Percentiles rank a stretch among this genome's conserved stretches.
phyloP scores from a whole-genome alignment of 2,329 filamentous ascomycete species.

The Dryadomyces quercus-mongolicae region DNA sequence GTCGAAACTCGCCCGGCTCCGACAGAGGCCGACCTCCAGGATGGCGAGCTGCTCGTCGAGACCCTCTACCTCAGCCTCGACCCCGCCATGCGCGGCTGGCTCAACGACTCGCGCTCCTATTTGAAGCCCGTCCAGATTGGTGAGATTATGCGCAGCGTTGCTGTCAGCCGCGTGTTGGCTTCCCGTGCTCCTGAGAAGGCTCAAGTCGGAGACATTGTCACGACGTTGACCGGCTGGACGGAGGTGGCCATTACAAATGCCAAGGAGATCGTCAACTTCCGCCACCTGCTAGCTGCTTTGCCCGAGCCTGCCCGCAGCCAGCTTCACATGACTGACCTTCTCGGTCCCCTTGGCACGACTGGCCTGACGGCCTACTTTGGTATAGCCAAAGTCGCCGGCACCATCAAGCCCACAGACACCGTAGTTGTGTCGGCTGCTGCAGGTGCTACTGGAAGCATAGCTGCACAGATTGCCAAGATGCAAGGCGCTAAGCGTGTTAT shows the following conservation, averaged over 20 bases:
- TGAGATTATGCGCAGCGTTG: slow-evolving; percentile 45
- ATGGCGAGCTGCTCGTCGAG: slow-evolving; percentile 40
- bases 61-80: slow-evolving; percentile 45
- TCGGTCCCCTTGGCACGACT: slow-evolving; percentile 43
- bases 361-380: slow-evolving; percentile 57
- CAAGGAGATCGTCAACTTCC: slow-evolving; percentile 16
- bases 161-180: slow-evolving; percentile 39
- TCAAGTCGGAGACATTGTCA: slow-evolving; percentile 37
- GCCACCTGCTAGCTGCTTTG: slow-evolving; percentile 9
- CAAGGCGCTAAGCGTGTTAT: slow-evolving; percentile 39
- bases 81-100: slow-evolving; percentile 52
- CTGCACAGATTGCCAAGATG: slow-evolving; percentile 54
- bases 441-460: slow-evolving; percentile 54
- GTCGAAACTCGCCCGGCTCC: slow-evolving; percentile 38
- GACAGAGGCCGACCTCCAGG: slow-evolving; percentile 31
- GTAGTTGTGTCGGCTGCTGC: slow-evolving; percentile 57
- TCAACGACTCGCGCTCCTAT: slow-evolving; percentile 39
- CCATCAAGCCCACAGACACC: slow-evolving; percentile 43
- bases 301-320: slow-evolving; percentile 1
- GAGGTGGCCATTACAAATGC: slow-evolving; percentile 40
- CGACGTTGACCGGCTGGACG: slow-evolving; percentile 40
- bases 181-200: slow-evolving; percentile 21
- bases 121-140: slow-evolving; percentile 48
- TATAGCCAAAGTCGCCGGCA: slow-evolving; percentile 42
- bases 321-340: slow-evolving; percentile 31